Base-by-base conservation (phyloP, 2,329 filamentous ascomycete species). In the Hypocreales sp. region DNA sequence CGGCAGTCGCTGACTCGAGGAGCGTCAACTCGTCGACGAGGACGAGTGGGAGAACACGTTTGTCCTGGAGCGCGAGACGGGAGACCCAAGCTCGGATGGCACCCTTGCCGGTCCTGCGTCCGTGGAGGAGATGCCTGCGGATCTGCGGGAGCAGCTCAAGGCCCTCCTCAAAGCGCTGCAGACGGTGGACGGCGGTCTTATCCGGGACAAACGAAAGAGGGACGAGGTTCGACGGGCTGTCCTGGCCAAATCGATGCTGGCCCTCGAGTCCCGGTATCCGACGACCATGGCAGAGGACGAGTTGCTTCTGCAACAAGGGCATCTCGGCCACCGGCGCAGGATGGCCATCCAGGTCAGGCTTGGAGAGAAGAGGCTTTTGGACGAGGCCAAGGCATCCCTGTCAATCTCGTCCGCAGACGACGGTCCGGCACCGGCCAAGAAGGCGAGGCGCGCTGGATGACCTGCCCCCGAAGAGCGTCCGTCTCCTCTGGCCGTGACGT, bases 11-110 rank as follows among this genome's bases (percentile, higher is more conserved):
- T n/a, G n/a, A n/a, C n/a, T n/a, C n/a, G n/a, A n/a, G n/a, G n/a
- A 63, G 53, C 47, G 53, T 14, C 47, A 52, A 9, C 38, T 53
- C 3, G 35, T 80, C 16, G 64, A 81, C 9, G 66, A 73, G 6
- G 71, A 78, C 22, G 60, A 83, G 8, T 50, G 81, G 4, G 82
- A 90, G 28, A 78, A 86, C 20, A 71, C 67, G 12, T 84, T 86
- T 38, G 73, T 83, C 25, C 59, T 82, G 11, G 69, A 74, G 37
- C 57, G 65, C 15, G 58, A 64, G 22, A 51, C 60, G 2, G 57
- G 58, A 0, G 66, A 70, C 17, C 62, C 66, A 1, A 58, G 64
- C 33, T 41, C 58, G 0, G 56, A 58, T 8, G 68, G 68, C 13
- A 51, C 52, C 0, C 49, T 65, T 15, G 36, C 47, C 1, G 51